These are phyloP conservation scores for Phytopythium aichiense DNA, from an alignment of 352 stramenopile species.

Conservation along the genomic window DNA sequence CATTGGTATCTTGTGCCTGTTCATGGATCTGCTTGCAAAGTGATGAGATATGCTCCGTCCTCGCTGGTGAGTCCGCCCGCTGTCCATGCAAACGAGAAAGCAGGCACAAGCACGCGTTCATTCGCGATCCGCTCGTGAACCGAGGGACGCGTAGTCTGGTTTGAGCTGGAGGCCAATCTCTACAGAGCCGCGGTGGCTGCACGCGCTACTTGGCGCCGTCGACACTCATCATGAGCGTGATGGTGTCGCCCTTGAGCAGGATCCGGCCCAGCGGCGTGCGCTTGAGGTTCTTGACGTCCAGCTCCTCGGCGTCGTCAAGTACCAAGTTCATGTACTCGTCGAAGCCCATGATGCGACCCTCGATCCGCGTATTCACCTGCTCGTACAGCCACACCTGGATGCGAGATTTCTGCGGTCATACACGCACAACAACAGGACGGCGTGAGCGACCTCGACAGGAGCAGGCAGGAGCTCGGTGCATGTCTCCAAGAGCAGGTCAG, in stretches of 20 bases:
- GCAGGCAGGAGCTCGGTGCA: background rate
- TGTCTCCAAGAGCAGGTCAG: background rate
- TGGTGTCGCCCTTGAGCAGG: conserved; percentile 99
- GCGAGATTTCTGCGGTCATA: conserved; percentile 82
- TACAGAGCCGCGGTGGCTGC: background rate
- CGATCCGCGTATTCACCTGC: conserved; percentile 97
- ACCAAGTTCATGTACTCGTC: conserved; percentile 99
- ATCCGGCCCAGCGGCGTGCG: conserved; percentile 94
- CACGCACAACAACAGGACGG: background rate
- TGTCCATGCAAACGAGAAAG: background rate
- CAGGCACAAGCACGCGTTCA: background rate
- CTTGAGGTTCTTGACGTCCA: conserved; percentile 94
- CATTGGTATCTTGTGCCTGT: too few relatives aligned
- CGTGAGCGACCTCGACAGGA: background rate
- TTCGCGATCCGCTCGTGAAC: background rate
- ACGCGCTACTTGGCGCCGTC: conserved; percentile 41
- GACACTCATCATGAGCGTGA: conserved; percentile 97
- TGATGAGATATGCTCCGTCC: too few relatives aligned
- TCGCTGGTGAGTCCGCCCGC: background rate
- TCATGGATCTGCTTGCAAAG: too few relatives aligned
- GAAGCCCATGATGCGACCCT: conserved; percentile 98
- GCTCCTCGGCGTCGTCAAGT: conserved; percentile 97
- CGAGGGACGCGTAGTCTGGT: background rate
- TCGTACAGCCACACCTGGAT: conserved; percentile 99
- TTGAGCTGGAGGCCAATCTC: background rate